Evolutionary conservation across 2,329 filamentous ascomycete genomes (phyloP), one percentile per base, ranked within the genome.

Genomic region (Rosellinia necatrix): DNA sequence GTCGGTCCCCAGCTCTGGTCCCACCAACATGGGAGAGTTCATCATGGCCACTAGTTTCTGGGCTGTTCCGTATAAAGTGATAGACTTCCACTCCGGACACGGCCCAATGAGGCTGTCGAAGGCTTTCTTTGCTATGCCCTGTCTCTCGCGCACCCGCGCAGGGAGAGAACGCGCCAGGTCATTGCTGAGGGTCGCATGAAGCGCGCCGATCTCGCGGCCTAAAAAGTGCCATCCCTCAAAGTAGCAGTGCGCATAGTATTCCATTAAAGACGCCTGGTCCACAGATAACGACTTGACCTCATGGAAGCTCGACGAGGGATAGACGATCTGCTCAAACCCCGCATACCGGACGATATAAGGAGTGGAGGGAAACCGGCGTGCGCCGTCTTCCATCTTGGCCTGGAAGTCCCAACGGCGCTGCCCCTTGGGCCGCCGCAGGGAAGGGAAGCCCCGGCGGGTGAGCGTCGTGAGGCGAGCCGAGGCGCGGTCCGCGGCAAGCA

Each of bases 131-230:
- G 53, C 49, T 4, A 35, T n/a, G 3, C 56, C 40, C 32, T 63
- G 56, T 10, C 52, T 41, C 24, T 50, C 40, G 22, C 43, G 49
- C 1, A 60, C 50, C 9, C 43, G 47, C 4, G 38, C 32, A 3
- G 62, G 58, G 21, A 64, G 8, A 3, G 58, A 22, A 8, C 62
- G 62, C 10, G 58, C 21, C 2, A 64, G 43, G 15, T 64, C 62
- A 7, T 52, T 49, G 6, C 27, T 32, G 12, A 63, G 32, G 2
- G 47, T 41, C 15, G 51, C 49, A 12, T 58, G 53, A 5, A 58
- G 32, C 3, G 55, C 52, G 30, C 54, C 37, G 4, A 29, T 55
- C 7, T 64, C 51, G 22, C 19, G 48, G 9, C 60, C 62, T 8
- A 64, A 48, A 17, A 62, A 55, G 3, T 19, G 17, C 53, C 54